Evolutionary conservation across 106 monocot genomes (phyloP), one percentile per base, ranked within the genome.

Genomic region (Dendrobium huoshanense): DNA sequence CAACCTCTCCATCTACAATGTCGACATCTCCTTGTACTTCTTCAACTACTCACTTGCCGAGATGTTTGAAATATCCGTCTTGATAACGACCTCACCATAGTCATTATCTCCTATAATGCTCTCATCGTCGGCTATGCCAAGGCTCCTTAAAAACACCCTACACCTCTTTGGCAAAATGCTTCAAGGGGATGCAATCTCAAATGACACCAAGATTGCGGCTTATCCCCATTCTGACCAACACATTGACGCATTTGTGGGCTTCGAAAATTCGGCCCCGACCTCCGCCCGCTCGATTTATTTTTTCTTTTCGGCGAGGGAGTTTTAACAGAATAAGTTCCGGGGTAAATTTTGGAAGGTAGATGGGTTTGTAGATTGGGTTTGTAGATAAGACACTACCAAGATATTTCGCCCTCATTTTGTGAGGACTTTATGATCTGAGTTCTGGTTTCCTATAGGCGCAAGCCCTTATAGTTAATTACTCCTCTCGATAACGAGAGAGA

Each of bases 101-200:
- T 90, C 65, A 49, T 87, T 4, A 88, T 93, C 54, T 73, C 86
- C 49, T 80, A 78, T 78, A 90, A 93, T 75, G 54, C 84, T 9
- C n/a, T 93, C 19, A 77, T 90, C 22, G 79, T 81, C 33, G 90
- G 79, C 7, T 88, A 86, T 37, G 75, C 78, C 17, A 88, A 85
- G 67, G 54, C 70, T 8, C 9, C 1, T 83, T 0, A 45, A 5
- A 1, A 4, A 48, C 7, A 88, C 88, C 10, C 80, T 77, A 1
- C 33, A 43, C 18, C 10, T 93, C 44, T 93, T 93, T 74, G 87
- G 90, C 20, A 80, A 64, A 42, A 93, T 93, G 92, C 85, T 83
- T 2, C 33, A 2, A 4, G 79, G 84, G 33, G 88, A 93, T 45
- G 75, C 31, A 0, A 75, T 88, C 33, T 90, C 93, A 2, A 90